Evolutionary conservation across 352 stramenopile species (phyloP).

Genomic region (Globisporangium cederbergense): DNA sequence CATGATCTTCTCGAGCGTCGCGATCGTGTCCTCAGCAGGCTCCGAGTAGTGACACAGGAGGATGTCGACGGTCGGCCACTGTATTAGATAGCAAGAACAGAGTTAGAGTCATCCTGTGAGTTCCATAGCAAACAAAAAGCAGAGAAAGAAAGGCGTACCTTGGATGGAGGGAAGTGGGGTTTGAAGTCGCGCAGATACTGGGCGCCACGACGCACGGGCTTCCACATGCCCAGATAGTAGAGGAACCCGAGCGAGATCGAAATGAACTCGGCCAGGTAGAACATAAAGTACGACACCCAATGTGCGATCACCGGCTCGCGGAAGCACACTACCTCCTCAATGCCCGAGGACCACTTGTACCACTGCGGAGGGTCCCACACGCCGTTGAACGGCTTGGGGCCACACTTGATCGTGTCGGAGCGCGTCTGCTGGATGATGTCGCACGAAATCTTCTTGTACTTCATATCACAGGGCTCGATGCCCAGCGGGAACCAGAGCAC

Average conservation of each 20-base stretch:
- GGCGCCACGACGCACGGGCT: conserved; percentile 63
- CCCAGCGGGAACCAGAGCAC: conserved; percentile 52
- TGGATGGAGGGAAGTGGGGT: conserved; percentile 56
- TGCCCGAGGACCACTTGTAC: conserved; percentile 61
- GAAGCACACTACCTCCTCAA: conserved; percentile 60
- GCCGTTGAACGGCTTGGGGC: conserved; percentile 64
- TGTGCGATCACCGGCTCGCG: conserved; percentile 51
- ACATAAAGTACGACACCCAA: conserved; percentile 73
- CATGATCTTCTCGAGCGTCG: conserved; percentile 72
- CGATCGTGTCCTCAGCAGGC: conserved; percentile 71
- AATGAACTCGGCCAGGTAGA: conserved; percentile 72
- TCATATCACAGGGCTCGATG: conserved; percentile 66
- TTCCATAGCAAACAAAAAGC: background rate
- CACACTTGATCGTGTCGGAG: conserved; percentile 42
- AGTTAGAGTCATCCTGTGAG: background rate
- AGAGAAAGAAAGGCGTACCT: conserved; percentile 15
- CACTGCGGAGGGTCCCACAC: conserved; percentile 63
- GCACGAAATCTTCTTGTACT: conserved; percentile 49
- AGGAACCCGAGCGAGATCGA: conserved; percentile 63
- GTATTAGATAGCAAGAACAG: background rate
- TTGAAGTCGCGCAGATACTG: conserved; percentile 70
- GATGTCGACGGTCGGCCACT: conserved; percentile 79
- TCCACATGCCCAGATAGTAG: conserved; percentile 82
- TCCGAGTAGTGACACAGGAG: conserved; percentile 76
- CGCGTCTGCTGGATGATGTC: conserved; percentile 52